Conservation (phyloP, 441 rosid species). For the Populus hybrid region DNA sequence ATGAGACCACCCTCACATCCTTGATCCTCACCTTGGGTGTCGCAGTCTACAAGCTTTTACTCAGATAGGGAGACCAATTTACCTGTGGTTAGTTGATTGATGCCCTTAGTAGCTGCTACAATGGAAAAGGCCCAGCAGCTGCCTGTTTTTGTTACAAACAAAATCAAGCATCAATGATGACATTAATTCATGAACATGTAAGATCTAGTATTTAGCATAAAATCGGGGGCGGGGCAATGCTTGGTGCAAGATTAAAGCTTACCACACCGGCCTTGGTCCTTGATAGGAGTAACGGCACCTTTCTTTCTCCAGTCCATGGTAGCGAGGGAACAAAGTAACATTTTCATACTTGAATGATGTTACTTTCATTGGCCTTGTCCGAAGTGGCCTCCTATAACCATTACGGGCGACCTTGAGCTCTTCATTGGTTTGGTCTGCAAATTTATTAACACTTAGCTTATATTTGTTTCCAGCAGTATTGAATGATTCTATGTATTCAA, state of each 20-base stretch:
- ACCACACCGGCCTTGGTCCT: slow-evolving; percentile 71
- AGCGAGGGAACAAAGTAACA: slow-evolving; percentile 21
- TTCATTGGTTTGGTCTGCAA: slow-evolving; percentile 67
- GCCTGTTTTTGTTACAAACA: slow-evolving; percentile 36
- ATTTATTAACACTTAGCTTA: slow-evolving; percentile 55
- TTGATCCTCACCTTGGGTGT: slow-evolving; percentile 21
- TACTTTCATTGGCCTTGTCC: neutral
- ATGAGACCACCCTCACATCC: slow-evolving; percentile 71
- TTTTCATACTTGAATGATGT: slow-evolving; percentile 17
- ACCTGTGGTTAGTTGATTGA: slow-evolving; percentile 52
- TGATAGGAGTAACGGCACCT: slow-evolving; percentile 70
- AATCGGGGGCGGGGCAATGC: neutral
- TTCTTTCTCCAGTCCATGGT: slow-evolving; percentile 64
- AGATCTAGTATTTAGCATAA: neutral
- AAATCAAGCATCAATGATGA: neutral
- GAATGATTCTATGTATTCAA: slow-evolving; percentile 49
- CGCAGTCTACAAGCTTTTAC: slow-evolving; percentile 76
- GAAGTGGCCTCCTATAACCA: slow-evolving; percentile 28
- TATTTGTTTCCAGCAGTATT: slow-evolving; percentile 51
- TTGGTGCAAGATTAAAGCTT: neutral
- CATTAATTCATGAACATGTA: neutral
- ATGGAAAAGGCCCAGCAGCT: slow-evolving; percentile 87
- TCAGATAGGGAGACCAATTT: slow-evolving; percentile 59
- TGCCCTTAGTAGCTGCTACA: slow-evolving; percentile 75
- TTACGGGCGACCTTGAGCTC: slow-evolving; percentile 47